Conservation (phyloP, 768 basidiomycete species). For the Asterophora parasitica region DNA sequence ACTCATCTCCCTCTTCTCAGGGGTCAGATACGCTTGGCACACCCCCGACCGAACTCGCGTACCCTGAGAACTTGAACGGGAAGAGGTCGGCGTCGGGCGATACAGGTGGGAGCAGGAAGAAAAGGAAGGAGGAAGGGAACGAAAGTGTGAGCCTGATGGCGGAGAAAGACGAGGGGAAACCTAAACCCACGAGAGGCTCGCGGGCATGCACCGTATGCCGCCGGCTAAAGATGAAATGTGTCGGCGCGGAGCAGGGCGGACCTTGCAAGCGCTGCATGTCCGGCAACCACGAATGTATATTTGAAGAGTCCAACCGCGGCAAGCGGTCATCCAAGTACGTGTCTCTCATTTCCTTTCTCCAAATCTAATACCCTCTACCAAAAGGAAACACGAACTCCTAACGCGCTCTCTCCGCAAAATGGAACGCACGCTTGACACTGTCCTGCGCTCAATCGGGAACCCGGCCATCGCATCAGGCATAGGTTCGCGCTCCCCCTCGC, state of each 20-base stretch:
- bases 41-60: constrained; percentile 61
- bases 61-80: constrained; percentile 51
- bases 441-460: constrained; percentile 83
- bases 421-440: constrained; percentile 90
- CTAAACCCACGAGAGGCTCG: constrained; percentile 85
- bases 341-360: constrained; percentile 11
- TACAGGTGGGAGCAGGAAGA: constrained; percentile 48
- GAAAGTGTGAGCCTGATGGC: constrained; percentile 47
- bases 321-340: constrained; percentile 80
- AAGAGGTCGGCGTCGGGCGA: constrained; percentile 57
- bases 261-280: constrained; percentile 84
- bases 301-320: constrained; percentile 95
- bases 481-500: constrained; percentile 79
- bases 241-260: constrained; percentile 84
- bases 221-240: constrained; percentile 91
- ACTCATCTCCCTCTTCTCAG: constrained; percentile 77
- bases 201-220: constrained; percentile 93
- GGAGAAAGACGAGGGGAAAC: constrained; percentile 64
- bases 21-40: constrained; percentile 75
- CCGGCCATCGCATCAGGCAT: constrained; percentile 74
- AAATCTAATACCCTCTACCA: constrained; percentile 24
- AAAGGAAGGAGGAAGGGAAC: constrained; percentile 58
- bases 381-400: constrained; percentile 81
- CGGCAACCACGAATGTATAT: constrained; percentile 87
- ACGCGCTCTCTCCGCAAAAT: constrained; percentile 83